These are phyloP conservation scores for Chaetoceros muelleri DNA, from an alignment of 108 stramenopile genomes.

Conservation along the genomic window DNA sequence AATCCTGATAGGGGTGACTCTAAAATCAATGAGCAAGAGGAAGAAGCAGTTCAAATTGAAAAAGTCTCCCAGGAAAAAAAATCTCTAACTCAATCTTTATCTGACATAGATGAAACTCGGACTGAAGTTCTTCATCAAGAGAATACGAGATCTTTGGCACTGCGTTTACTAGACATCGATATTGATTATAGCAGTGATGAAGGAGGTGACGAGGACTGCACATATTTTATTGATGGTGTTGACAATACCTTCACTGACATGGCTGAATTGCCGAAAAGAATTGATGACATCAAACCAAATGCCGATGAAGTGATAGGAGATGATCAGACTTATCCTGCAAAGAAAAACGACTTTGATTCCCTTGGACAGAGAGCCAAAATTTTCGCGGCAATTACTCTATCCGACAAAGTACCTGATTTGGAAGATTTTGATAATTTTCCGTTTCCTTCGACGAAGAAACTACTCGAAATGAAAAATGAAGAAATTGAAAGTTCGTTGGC, in stretches of 20 bases:
- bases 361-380: slow-evolving; percentile 58
- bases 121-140: slow-evolving; percentile 33
- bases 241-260: slow-evolving; percentile 50
- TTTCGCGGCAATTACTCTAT: slow-evolving; percentile 41
- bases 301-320: slow-evolving; percentile 8
- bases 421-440: slow-evolving; percentile 73
- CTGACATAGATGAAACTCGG: slow-evolving; percentile 4
- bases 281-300: slow-evolving; percentile 4
- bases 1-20: too few species aligned
- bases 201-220: slow-evolving; percentile 79
- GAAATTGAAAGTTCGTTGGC: slow-evolving; percentile 14
- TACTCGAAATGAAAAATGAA: slow-evolving; percentile 21
- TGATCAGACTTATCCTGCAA: slow-evolving; percentile 35
- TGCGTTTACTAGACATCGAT: slow-evolving; percentile 56
- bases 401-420: slow-evolving; percentile 32
- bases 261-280: slow-evolving; percentile 10
- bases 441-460: slow-evolving; percentile 35
- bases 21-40: slow-evolving; percentile 6
- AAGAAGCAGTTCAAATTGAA: background rate
- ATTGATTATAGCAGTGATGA: slow-evolving; percentile 85
- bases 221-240: slow-evolving; percentile 71
- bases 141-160: slow-evolving; percentile 60
- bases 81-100: background rate
- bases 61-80: slow-evolving; percentile 11
- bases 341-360: slow-evolving; percentile 59